Evolutionary conservation across 1,284 basidiomycete genomes (phyloP), one percentile per base, ranked within the genome.

Genomic region (Marasmius fiardii): DNA sequence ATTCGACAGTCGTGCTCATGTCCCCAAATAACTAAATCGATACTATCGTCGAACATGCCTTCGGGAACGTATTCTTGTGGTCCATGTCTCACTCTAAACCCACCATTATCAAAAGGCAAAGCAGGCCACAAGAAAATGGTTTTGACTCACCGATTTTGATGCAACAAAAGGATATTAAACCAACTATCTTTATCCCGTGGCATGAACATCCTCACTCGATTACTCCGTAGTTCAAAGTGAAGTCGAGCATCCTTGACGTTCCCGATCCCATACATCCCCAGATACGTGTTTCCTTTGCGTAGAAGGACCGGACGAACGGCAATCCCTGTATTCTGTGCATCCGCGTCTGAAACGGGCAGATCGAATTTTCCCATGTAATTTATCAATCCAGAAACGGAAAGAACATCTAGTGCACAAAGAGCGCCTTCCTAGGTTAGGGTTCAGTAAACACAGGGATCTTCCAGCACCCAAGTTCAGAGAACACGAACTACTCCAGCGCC

Each of bases 1-100:
- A 98, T 94, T 24, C 93, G 84, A 68, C 95, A 98, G 70, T 99
- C 96, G 68, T 99, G 97, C 70, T 99, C 97, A 68, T 99, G 97
- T 1, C 97, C 96, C 96, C 96, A 99, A 0, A 99, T 79, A 7
- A 99, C 92, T 4, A 99, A 80, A 66, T 97, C 86, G 56, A 98
- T 81, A 63, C 88, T 92, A 67, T 99, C 93, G 67, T 98, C 96
- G 65, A 99, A 99, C 84, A 97, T 92, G 57, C 91, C 90, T 67
- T 99, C 97, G 2, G 95, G 95, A 0, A 98, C 95, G 23, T 81
- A 92, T 62, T 94, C 90, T 67, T 97, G 93, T 2, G 93, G 92
- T 0, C 93, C 93, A 68, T 95, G 95, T 58, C 92, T 90, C 3
- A 97, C 95, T 18, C 95, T 97, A 60, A 2, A 48, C 56, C 43